Conservation (phyloP, 177 flowering plant genomes). For the Vitis hybrid region DNA sequence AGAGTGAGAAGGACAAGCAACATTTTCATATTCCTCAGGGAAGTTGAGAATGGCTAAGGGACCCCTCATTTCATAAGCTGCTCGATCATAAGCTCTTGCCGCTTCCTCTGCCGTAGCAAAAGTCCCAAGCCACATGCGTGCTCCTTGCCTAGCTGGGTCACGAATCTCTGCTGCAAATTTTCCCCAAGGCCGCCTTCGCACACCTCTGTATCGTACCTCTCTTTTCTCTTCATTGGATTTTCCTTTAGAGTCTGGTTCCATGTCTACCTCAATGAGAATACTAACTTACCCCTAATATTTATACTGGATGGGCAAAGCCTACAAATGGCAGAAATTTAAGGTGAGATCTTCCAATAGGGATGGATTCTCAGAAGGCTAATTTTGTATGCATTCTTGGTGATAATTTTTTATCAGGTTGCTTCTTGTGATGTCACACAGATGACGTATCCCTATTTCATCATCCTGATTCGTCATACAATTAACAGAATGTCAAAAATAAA, state of each 20-base stretch:
- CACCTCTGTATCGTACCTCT: slow-evolving; percentile 28
- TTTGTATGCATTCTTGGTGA: no score
- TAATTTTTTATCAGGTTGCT: no score
- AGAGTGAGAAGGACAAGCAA: slow-evolving; percentile 15
- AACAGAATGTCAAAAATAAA: no score
- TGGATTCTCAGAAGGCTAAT: no score
- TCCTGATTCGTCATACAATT: no score
- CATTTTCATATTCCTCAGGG: slow-evolving; percentile 19
- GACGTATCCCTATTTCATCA: no score
- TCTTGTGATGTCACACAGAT: no score
- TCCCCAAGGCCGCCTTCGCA: slow-evolving; percentile 35
- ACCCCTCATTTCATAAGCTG: slow-evolving; percentile 33
- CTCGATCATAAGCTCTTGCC: slow-evolving; percentile 38
- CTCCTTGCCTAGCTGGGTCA: slow-evolving; percentile 28
- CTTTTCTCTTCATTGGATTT: background rate
- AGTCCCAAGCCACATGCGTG: slow-evolving; percentile 37
- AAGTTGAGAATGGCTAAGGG: slow-evolving; percentile 26
- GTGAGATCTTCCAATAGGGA: no score
- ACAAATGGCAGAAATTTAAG: no score
- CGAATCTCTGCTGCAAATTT: slow-evolving; percentile 44
- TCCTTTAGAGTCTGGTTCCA: background rate
- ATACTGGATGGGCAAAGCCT: no score
- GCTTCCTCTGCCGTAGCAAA: slow-evolving; percentile 33
- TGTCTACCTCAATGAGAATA: slow-evolving; percentile 28
- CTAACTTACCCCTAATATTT: no score